A percentile compares a stretch with the other conserved stretches of the same genome.
Conservation (phyloP, 345 rosid species). For the Tarenaya hassleriana region DNA sequence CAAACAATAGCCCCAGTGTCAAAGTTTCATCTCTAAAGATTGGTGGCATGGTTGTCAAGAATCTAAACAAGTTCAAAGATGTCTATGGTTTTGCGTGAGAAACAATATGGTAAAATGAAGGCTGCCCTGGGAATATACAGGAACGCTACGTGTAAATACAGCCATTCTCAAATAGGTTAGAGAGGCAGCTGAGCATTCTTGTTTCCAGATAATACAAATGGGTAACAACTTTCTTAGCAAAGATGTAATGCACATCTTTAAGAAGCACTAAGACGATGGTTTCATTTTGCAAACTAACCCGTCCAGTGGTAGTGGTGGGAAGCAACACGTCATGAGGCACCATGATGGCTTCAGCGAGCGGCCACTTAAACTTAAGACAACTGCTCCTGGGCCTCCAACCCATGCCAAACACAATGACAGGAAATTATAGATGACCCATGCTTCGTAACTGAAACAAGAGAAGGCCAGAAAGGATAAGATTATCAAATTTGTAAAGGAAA, state of each 20-base stretch:
- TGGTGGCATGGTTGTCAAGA: neutral
- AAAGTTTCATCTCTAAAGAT: slow-evolving; percentile 6
- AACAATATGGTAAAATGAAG: neutral
- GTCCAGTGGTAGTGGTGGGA: slow-evolving; percentile 76
- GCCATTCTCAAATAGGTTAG: neutral
- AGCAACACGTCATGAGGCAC: slow-evolving; percentile 86
- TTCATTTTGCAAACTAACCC: slow-evolving; percentile 51
- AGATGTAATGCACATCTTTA: no score
- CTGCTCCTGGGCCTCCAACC: slow-evolving; percentile 99
- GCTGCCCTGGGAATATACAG: neutral
- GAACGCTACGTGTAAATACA: neutral
- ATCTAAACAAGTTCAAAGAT: neutral
- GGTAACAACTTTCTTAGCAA: no score
- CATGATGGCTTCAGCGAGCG: slow-evolving; percentile 75
- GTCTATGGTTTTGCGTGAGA: neutral
- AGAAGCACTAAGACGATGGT: slow-evolving; percentile 1
- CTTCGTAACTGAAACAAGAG: slow-evolving; percentile 72
- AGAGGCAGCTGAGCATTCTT: no score
- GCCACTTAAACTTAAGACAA: slow-evolving; percentile 84
- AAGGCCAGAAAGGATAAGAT: neutral
- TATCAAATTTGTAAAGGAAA: neutral
- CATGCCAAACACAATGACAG: slow-evolving; percentile 87
- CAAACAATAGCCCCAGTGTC: neutral
- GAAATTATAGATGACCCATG: slow-evolving; percentile 97
- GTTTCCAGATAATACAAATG: no score